A percentile compares a stretch with the other conserved stretches of the same genome.
Conservation (phyloP, 192 early-diverging fungal genomes). For the Allomyces javanicus region DNA sequence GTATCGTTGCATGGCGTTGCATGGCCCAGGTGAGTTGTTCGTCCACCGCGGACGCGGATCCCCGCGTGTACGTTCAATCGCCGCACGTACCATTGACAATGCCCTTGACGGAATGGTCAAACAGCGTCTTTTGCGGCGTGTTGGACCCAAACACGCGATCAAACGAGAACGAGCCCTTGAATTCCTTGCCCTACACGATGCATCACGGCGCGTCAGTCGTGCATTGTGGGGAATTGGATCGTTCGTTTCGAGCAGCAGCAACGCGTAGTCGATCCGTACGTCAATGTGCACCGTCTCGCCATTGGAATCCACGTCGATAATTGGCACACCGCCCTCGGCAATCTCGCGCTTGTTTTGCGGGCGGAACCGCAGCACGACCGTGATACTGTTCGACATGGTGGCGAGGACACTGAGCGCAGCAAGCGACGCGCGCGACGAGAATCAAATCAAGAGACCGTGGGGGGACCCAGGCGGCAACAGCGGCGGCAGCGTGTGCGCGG, state of each 20-base stretch:
- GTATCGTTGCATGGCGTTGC: too few species aligned
- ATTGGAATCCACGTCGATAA: constrained; percentile 55
- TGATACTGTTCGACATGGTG: constrained; percentile 51
- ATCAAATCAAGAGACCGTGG: too few species aligned
- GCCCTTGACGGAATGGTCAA: constrained; percentile 74
- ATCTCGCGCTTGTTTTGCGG: constrained; percentile 86
- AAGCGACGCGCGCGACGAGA: too few species aligned
- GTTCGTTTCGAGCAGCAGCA: neutral
- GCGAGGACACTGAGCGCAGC: too few species aligned
- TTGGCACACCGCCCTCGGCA: constrained; percentile 70
- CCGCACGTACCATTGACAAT: constrained; percentile 66
- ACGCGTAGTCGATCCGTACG: constrained; percentile 8
- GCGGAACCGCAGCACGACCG: constrained; percentile 91
- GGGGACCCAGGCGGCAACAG: too few species aligned
- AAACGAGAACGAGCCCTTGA: constrained; percentile 63
- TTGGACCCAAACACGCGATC: constrained; percentile 77
- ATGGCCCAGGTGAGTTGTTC: too few species aligned
- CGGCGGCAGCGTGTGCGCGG: too few species aligned
- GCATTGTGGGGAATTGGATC: neutral
- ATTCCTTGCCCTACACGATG: constrained; percentile 25
- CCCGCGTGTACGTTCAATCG: too few species aligned
- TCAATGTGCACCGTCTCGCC: constrained; percentile 44
- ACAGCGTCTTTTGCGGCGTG: constrained; percentile 65
- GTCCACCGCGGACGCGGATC: too few species aligned
- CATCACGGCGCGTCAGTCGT: neutral